Percentiles rank a stretch among this genome's conserved stretches.
phyloP scores from a whole-genome alignment of 306 rosid genomes.

The Spatholobus suberectus region DNA sequence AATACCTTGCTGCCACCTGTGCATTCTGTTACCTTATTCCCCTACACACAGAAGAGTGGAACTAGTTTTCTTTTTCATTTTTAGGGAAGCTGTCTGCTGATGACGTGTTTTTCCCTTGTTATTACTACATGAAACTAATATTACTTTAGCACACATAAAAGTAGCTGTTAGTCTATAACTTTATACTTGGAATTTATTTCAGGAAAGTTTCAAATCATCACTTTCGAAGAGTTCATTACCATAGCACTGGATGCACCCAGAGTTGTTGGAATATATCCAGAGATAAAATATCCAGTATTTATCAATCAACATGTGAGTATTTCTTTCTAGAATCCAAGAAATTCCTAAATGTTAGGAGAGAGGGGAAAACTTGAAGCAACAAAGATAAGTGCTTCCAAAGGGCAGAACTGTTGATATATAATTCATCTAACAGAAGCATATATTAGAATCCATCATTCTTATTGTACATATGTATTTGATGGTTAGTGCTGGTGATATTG shows the following conservation, averaged over 20 bases:
- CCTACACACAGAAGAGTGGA: neutral
- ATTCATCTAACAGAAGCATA: neutral
- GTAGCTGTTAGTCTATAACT: constrained; percentile 6
- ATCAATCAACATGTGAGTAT: constrained; percentile 87
- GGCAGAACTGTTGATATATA: neutral
- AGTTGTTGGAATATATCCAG: constrained; percentile 97
- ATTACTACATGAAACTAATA: constrained; percentile 18
- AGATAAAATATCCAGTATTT: constrained; percentile 83
- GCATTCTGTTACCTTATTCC: neutral
- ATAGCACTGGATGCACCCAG: constrained; percentile 86
- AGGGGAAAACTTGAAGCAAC: neutral
- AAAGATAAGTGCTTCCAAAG: neutral
- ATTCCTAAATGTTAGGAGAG: constrained; percentile 13
- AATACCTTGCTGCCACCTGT: neutral
- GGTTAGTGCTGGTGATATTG: neutral
- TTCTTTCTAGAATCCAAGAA: constrained; percentile 33
- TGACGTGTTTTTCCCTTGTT: constrained; percentile 10
- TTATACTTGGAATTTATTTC: constrained; percentile 44
- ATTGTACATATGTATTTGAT: constrained; percentile 1
- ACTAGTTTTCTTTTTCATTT: neutral
- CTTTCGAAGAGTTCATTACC: constrained; percentile 89
- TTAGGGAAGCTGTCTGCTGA: neutral
- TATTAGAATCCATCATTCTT: neutral
- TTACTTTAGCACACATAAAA: neutral
- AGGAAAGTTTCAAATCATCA: constrained; percentile 80